phyloP scores from a whole-genome alignment of 768 basidiomycete species.

The Candolleomyces aberdarensis region DNA sequence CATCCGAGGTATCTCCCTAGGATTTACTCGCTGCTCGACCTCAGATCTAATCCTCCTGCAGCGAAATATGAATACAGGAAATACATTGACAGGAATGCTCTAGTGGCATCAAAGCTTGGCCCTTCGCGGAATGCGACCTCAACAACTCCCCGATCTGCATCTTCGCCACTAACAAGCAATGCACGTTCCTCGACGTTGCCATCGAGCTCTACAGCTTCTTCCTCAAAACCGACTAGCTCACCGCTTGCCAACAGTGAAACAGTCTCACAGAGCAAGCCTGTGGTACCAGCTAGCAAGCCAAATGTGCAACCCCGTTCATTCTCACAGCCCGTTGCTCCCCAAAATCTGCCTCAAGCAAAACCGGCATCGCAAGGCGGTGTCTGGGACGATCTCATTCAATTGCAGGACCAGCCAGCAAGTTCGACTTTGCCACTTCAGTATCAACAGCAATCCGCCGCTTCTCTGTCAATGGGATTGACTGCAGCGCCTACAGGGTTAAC shows the following conservation, averaged over 20 bases:
- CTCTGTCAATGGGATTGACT: not conserved
- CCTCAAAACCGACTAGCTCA: conserved; percentile 5
- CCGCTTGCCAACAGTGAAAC: conserved; percentile 8
- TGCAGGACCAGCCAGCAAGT: conserved; percentile 39
- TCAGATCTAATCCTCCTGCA: conserved; percentile 22
- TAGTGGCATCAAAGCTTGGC: conserved; percentile 45
- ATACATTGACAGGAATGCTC: conserved; percentile 50
- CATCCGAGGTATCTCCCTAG: conserved; percentile 65
- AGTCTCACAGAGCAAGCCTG: conserved; percentile 8
- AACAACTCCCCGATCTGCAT: conserved; percentile 20
- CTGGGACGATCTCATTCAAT: conserved; percentile 58
- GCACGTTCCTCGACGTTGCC: conserved; percentile 11
- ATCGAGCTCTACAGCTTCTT: conserved; percentile 4
- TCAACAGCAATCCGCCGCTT: conserved; percentile 11
- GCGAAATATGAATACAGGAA: conserved; percentile 80
- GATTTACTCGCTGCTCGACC: not conserved
- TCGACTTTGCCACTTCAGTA: conserved; percentile 55
- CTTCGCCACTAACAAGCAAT: conserved; percentile 11
- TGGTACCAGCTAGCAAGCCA: conserved; percentile 13
- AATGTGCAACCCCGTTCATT: conserved; percentile 18
- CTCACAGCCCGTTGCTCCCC: conserved; percentile 21
- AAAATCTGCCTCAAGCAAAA: conserved; percentile 17
- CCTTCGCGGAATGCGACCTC: conserved; percentile 39
- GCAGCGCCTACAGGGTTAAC: conserved; percentile 9
- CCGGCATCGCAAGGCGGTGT: conserved; percentile 34